Evolutionary conservation across 345 rosid genomes (phyloP).

Genomic region (Linum tenue): DNA sequence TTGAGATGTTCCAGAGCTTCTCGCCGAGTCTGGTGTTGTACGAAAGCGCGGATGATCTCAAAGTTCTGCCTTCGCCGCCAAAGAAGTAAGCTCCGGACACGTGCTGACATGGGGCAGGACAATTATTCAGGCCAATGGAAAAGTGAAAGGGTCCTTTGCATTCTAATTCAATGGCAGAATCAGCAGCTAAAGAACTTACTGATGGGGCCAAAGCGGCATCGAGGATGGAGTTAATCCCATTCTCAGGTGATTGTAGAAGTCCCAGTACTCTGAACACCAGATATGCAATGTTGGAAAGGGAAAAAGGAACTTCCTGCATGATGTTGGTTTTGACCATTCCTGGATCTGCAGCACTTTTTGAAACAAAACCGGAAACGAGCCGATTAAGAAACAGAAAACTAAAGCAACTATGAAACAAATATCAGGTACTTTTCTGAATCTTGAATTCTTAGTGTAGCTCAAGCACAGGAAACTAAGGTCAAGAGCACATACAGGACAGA

Average conservation of each 20-base stretch:
- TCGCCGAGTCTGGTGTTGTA: slow-evolving; percentile 35
- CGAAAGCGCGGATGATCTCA: slow-evolving; percentile 50
- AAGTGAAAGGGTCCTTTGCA: background rate
- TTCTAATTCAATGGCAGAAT: background rate
- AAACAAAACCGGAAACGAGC: slow-evolving; percentile 9
- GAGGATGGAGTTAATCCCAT: slow-evolving; percentile 52
- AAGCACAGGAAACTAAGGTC: background rate
- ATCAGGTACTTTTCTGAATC: background rate
- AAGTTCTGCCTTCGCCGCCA: slow-evolving; percentile 65
- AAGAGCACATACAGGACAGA: slow-evolving; percentile 58
- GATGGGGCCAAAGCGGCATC: slow-evolving; percentile 84
- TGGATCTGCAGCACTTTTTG: slow-evolving; percentile 74
- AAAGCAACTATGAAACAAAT: background rate
- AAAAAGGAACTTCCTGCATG: slow-evolving; percentile 77
- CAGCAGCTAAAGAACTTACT: slow-evolving; percentile 31
- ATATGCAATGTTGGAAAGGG: slow-evolving; percentile 38
- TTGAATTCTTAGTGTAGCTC: background rate
- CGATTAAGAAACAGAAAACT: background rate
- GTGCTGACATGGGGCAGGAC: slow-evolving; percentile 36
- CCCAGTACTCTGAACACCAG: slow-evolving; percentile 37
- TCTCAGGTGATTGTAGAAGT: slow-evolving; percentile 50
- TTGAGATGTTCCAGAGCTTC: slow-evolving; percentile 61
- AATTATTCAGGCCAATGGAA: background rate
- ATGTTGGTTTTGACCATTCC: slow-evolving; percentile 74
- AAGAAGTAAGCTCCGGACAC: slow-evolving; percentile 64